Percentiles rank a stretch among this genome's conserved stretches.
Evolutionary conservation across 106 monocot species (phyloP).

Genomic region (Cymbidium sinense): DNA sequence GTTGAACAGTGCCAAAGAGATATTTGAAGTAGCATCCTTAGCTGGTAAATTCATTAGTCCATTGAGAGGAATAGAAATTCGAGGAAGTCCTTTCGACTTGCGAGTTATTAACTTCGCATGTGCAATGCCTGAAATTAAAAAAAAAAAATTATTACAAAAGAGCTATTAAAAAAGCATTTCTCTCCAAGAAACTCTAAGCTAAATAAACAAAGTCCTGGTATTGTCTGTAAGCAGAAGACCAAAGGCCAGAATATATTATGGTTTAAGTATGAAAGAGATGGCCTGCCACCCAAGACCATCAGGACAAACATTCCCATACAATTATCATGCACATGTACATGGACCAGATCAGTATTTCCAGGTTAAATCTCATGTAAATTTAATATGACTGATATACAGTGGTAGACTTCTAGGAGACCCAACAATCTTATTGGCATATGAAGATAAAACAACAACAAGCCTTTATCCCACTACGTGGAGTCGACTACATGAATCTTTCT

Average conservation of each 20-base stretch:
- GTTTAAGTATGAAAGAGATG: not conserved
- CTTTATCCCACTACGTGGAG: no score
- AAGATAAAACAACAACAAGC: no score
- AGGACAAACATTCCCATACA: not conserved
- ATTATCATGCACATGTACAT: no score
- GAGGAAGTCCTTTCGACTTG: constrained; percentile 71
- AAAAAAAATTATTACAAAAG: not conserved
- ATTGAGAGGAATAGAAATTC: constrained; percentile 52
- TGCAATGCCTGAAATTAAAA: not conserved
- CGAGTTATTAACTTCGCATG: constrained; percentile 42
- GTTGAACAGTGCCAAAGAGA: constrained; percentile 39
- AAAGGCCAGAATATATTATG: not conserved
- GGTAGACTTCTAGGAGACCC: not conserved
- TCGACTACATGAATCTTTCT: no score
- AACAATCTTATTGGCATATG: not conserved
- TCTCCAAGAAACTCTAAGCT: not conserved
- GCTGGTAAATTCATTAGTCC: constrained; percentile 23
- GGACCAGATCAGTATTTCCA: no score
- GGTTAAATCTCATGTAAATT: not conserved
- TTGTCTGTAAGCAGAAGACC: not conserved
- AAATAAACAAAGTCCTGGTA: not conserved
- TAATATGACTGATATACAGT: not conserved
- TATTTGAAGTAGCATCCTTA: constrained; percentile 33
- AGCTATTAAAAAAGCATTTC: not conserved
- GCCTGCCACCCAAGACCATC: not conserved